These are phyloP conservation scores for Citeromyces siamensis DNA, from an alignment of 1,139 yeast species.

Conservation along the genomic window DNA sequence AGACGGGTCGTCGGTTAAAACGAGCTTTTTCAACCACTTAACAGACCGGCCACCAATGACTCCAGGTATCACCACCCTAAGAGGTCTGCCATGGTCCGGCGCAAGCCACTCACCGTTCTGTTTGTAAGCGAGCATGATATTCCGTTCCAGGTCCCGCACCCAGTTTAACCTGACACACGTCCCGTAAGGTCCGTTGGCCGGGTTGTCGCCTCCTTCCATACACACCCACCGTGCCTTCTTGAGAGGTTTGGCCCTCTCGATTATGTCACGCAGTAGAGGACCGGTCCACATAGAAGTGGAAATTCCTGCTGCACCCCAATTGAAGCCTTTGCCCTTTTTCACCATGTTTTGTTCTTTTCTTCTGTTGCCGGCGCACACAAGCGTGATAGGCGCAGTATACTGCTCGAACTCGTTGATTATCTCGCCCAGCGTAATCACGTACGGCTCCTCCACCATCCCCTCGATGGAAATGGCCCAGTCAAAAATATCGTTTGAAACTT, in stretches of 20 bases:
- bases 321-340: conserved; percentile 21
- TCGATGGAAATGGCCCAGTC: conserved; percentile 18
- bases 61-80: conserved; percentile 22
- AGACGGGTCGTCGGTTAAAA: conserved; percentile 19
- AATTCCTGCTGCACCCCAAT: conserved; percentile 22
- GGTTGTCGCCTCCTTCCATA: conserved; percentile 21
- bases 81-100: conserved; percentile 22
- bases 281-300: conserved; percentile 24
- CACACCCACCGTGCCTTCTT: conserved; percentile 17
- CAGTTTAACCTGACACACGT: conserved; percentile 18
- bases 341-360: conserved; percentile 22
- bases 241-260: conserved; percentile 15
- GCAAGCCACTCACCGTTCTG: conserved; percentile 20
- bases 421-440: conserved; percentile 12
- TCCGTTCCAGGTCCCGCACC: conserved; percentile 19
- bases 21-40: conserved; percentile 19
- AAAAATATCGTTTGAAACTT: conserved; percentile 11
- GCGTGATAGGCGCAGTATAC: conserved; percentile 19
- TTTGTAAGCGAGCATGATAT: conserved; percentile 19
- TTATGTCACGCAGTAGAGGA: conserved; percentile 17
- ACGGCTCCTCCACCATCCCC: conserved; percentile 19
- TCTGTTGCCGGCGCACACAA: conserved; percentile 23
- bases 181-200: conserved; percentile 22
- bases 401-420: conserved; percentile 16
- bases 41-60: conserved; percentile 23